Evolutionary conservation across 371 early-diverging fungal genomes (phyloP), one percentile per base, ranked within the genome.

Genomic region (Gilbertella persicaria): DNA sequence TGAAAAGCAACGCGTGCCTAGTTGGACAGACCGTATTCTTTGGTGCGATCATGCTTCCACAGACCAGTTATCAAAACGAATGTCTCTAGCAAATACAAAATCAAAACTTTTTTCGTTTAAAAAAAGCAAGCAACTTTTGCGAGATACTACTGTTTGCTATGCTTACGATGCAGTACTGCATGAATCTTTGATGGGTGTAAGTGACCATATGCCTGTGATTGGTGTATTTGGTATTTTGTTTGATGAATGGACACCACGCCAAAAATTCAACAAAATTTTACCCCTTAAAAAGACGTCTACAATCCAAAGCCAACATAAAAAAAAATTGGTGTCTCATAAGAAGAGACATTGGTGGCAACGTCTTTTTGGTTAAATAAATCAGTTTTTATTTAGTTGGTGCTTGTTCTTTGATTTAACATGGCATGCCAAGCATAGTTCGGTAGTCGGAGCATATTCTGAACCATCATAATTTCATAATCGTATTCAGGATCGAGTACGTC

Each of bases 11-110:
- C 84, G 97, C 5, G 84, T 93, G 0, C 97, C 96, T 1, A 85
- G 90, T 6, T 95, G 94, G 92, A 93, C 93, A 0, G 96, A 96
- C 58, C 83, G 96, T 6, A 93, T 95, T 40, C 65, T 95, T 46
- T 92, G 75, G 78, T 71, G 78, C 45, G 73, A 78, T 19, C 67
- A 64, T 20, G 35, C 50, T 4, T 25, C 54, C 1, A 24, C 35
- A 35, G 14, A 38, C 20, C 12, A 51, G n/a, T n/a, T n/a, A n/a
- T n/a, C n/a, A n/a, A n/a, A n/a, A n/a, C n/a, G n/a, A n/a, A n/a
- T n/a, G n/a, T n/a, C n/a, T n/a, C n/a, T n/a, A n/a, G n/a, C n/a
- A n/a, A n/a, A n/a, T n/a, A n/a, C n/a, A n/a, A n/a, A n/a, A n/a
- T n/a, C n/a, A n/a, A n/a, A n/a, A n/a, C 5, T 33, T 21, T 4